These are phyloP conservation scores for Amniculicola lignicola DNA, from an alignment of 495 filamentous ascomycete species.

Conservation along the genomic window DNA sequence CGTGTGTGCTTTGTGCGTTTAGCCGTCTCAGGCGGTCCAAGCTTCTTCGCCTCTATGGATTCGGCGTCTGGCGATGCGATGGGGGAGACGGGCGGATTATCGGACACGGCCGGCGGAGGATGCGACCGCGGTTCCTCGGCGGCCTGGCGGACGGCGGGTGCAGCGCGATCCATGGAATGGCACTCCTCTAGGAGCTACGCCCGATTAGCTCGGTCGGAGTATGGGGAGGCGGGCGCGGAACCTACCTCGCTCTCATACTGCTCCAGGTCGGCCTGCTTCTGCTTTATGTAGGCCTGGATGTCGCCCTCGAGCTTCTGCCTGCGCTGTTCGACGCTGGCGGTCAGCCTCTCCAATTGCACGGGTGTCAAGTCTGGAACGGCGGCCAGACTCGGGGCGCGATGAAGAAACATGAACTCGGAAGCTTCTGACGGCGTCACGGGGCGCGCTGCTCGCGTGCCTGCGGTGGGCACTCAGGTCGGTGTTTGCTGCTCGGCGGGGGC, in stretches of 20 bases:
- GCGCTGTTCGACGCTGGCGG: conserved; percentile 23
- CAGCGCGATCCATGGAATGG: conserved; percentile 20
- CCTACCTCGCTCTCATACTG: conserved; percentile 22
- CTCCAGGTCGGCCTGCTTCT: conserved; percentile 29
- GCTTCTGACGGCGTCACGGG: conserved; percentile 18
- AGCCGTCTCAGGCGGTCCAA: conserved; percentile 11
- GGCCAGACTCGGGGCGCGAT: conserved; percentile 17
- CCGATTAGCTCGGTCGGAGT: conserved; percentile 19
- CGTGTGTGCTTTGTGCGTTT: conserved; percentile 28
- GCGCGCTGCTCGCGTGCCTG: conserved; percentile 4
- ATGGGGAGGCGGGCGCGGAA: background rate
- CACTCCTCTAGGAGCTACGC: conserved; percentile 25
- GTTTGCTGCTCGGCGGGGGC: background rate
- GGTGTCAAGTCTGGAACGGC: conserved; percentile 24
- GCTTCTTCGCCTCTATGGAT: background rate
- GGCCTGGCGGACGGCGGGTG: background rate
- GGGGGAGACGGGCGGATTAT: background rate
- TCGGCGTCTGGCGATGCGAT: conserved; percentile 1
- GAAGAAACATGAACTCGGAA: conserved; percentile 16
- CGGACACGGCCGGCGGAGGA: background rate
- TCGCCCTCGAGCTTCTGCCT: conserved; percentile 32
- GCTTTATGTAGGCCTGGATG: conserved; percentile 28
- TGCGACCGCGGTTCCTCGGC: background rate
- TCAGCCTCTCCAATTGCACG: conserved; percentile 23
- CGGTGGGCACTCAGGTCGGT: conserved; percentile 7